A percentile compares a stretch with the other conserved stretches of the same genome.
Evolutionary conservation across 1,284 basidiomycete genomes (phyloP).

Genomic region (Mrakiaceae sp.): DNA sequence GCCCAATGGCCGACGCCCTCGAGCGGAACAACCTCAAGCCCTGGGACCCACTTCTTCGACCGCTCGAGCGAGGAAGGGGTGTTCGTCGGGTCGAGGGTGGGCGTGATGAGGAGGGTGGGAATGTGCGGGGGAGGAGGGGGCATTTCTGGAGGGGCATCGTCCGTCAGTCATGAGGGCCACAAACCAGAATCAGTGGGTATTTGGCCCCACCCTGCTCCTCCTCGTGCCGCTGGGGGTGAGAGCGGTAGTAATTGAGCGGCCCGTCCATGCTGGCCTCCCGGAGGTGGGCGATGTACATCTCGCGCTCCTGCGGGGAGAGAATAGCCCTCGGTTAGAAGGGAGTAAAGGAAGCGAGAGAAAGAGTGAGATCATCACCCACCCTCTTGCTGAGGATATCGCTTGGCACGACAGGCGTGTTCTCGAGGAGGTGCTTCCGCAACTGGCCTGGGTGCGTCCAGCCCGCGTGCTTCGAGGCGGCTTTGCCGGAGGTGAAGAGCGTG

Average conservation of each 20-base stretch:
- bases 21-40: neutral
- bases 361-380: neutral
- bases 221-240: neutral
- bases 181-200: neutral
- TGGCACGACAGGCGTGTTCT: neutral
- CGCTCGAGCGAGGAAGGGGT: neutral
- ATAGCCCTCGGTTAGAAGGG: neutral
- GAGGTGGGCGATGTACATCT: neutral
- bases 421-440: neutral
- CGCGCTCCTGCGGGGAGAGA: neutral
- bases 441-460: neutral
- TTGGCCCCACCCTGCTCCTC: neutral
- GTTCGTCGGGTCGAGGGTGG: neutral
- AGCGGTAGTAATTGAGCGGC: slow-evolving; percentile 3
- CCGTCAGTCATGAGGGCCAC: neutral
- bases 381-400: neutral
- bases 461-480: neutral
- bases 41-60: neutral
- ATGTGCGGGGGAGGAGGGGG: neutral
- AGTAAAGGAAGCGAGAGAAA: neutral
- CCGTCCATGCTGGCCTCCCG: neutral
- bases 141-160: neutral
- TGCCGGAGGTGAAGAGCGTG: neutral
- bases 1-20: slow-evolving; percentile 2
- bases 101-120: neutral